Evolutionary conservation across 2,329 filamentous ascomycete genomes (phyloP).

Genomic region (Pyrenochaeta sp.): DNA sequence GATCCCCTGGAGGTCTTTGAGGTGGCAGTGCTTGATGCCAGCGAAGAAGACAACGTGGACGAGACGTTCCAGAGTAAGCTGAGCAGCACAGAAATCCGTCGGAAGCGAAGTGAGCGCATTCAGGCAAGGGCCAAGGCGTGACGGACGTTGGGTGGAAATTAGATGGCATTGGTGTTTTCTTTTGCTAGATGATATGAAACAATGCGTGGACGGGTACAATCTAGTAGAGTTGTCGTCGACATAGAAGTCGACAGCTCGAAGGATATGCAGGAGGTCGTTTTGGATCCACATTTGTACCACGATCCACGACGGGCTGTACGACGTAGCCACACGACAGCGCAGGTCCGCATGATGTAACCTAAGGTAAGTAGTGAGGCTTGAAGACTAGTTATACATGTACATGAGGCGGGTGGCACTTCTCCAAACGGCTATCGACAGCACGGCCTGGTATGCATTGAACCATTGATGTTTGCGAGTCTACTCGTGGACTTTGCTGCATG

Average conservation of each 20-base stretch:
- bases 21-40: slow-evolving; percentile 83
- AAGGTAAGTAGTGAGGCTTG: slow-evolving; percentile 22
- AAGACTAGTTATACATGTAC: slow-evolving; percentile 18
- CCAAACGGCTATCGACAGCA: slow-evolving; percentile 8
- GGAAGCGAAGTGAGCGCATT: slow-evolving; percentile 46
- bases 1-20: slow-evolving; percentile 79
- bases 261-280: slow-evolving; percentile 19
- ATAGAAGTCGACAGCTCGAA: slow-evolving; percentile 17
- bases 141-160: slow-evolving; percentile 7
- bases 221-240: slow-evolving; percentile 14
- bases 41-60: slow-evolving; percentile 58
- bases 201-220: slow-evolving; percentile 8
- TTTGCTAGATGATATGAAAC: slow-evolving; percentile 17
- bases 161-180: slow-evolving; percentile 9
- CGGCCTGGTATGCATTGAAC: slow-evolving; percentile 11
- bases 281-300: slow-evolving; percentile 37
- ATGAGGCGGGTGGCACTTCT: slow-evolving; percentile 14
- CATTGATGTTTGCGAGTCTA: slow-evolving; percentile 9
- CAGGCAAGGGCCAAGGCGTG: slow-evolving; percentile 32
- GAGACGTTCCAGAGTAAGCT: slow-evolving; percentile 83
- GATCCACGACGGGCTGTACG: slow-evolving; percentile 25
- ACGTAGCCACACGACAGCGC: slow-evolving; percentile 31
- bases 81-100: slow-evolving; percentile 85
- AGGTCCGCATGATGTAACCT: slow-evolving; percentile 31
- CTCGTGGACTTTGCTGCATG: slow-evolving; percentile 8